Evolutionary conservation across 805 yeast genomes (phyloP).

Genomic region (Metschnikowia continentalis): DNA sequence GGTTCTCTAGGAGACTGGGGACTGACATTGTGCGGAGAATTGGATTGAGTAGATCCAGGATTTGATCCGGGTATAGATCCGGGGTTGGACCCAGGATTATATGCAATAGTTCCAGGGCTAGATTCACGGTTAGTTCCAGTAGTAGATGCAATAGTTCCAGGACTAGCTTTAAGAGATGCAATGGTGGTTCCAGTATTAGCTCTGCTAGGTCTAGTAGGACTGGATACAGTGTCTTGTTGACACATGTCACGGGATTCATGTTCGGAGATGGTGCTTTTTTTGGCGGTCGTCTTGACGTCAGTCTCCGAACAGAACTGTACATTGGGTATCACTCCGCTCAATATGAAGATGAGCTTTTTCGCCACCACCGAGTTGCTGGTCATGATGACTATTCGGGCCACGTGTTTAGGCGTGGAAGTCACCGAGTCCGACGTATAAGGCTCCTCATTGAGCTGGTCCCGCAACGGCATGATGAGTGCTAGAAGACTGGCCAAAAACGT

Average conservation of each 20-base stretch:
- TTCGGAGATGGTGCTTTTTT: no score
- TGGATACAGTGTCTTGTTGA: no score
- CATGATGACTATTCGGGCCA: slow-evolving; percentile 51
- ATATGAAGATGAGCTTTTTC: slow-evolving; percentile 50
- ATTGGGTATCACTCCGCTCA: slow-evolving; percentile 48
- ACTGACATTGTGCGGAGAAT: not conserved
- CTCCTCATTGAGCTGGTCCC: slow-evolving; percentile 30
- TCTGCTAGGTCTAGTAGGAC: no score
- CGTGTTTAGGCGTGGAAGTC: slow-evolving; percentile 21
- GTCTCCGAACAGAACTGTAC: slow-evolving; percentile 10
- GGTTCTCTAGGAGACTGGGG: not conserved
- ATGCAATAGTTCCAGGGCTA: no score
- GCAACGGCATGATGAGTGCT: slow-evolving; percentile 41
- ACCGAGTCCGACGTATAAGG: slow-evolving; percentile 28
- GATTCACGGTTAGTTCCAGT: no score
- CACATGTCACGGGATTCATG: no score
- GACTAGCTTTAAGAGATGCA: no score
- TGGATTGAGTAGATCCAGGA: no score
- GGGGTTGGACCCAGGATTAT: no score
- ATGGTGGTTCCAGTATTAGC: no score
- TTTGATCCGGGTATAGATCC: no score
- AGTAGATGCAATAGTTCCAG: no score
- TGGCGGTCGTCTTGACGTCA: not conserved
- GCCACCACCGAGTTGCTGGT: slow-evolving; percentile 60
- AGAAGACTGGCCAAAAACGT: slow-evolving; percentile 47